phyloP scores from a whole-genome alignment of 2,329 filamentous ascomycete genomes.

The Colletotrichum melonis region DNA sequence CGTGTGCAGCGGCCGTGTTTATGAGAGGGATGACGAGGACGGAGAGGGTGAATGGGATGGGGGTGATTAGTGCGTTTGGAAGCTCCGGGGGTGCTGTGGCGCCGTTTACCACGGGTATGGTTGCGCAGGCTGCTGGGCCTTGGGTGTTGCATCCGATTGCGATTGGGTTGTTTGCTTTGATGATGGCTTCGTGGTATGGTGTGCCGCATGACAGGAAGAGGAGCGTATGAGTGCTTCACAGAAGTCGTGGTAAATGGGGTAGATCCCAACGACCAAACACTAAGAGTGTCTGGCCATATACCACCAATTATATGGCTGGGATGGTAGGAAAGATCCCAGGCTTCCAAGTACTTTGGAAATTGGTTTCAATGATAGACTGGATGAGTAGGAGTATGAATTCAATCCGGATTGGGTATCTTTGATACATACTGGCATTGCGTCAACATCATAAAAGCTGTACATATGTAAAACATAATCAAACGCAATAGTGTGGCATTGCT shows the following conservation, averaged over 20 bases:
- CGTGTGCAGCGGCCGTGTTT: conserved; percentile 75
- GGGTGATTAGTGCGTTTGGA: conserved; percentile 77
- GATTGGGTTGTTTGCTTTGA: conserved; percentile 71
- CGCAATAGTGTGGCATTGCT: neutral
- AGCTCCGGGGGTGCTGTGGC: conserved; percentile 76
- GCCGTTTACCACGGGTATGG: conserved; percentile 73
- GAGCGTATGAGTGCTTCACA: conserved; percentile 60
- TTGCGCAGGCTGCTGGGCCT: conserved; percentile 71
- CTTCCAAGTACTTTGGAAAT: too few species aligned
- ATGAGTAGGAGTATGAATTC: neutral
- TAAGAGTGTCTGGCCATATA: neutral
- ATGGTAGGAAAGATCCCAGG: neutral
- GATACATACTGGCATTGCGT: neutral
- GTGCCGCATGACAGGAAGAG: conserved; percentile 70
- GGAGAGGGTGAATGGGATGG: conserved; percentile 72
- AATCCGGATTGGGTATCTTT: neutral
- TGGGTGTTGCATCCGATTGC: conserved; percentile 76
- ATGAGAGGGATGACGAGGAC: conserved; percentile 67
- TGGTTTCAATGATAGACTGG: too few species aligned
- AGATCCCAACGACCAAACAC: neutral
- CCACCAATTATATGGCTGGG: neutral
- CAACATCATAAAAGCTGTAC: neutral
- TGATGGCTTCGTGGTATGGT: conserved; percentile 73
- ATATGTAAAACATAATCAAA: neutral
- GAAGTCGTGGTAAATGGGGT: neutral